Conservation (phyloP, 306 rosid genomes). For the apple (Malus domestica) region DNA sequence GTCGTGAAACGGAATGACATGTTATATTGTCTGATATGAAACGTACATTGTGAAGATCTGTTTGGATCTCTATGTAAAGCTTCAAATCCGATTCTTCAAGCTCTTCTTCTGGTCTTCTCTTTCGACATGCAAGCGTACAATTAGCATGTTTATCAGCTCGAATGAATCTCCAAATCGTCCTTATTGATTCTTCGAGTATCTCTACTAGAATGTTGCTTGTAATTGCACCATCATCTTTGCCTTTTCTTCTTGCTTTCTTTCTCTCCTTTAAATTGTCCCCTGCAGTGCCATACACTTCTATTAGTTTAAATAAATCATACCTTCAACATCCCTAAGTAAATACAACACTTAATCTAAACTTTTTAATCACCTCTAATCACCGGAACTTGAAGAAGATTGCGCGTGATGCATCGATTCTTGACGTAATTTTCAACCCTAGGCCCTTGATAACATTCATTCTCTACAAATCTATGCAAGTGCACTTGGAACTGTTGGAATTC, state of each 20-base stretch:
- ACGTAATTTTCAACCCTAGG: constrained; percentile 67
- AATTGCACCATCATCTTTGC: constrained; percentile 26
- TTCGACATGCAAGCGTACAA: constrained; percentile 16
- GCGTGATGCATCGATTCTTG: constrained; percentile 58
- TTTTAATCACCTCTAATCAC: constrained; percentile 49
- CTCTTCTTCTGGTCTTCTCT: constrained; percentile 22
- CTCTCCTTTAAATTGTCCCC: constrained; percentile 52
- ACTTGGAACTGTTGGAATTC: constrained; percentile 85
- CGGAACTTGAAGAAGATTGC: constrained; percentile 74
- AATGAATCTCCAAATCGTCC: constrained; percentile 74
- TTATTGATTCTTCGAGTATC: constrained; percentile 67
- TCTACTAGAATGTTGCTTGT: constrained; percentile 57
- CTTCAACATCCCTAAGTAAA: background rate
- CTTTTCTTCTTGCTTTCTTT: constrained; percentile 35
- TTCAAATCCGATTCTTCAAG: constrained; percentile 64
- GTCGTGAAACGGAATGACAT: too few relatives aligned
- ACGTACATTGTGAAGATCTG: constrained; percentile 61
- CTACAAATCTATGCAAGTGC: constrained; percentile 61
- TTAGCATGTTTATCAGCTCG: constrained; percentile 53
- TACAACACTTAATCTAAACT: background rate
- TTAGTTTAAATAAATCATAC: background rate
- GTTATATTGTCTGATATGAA: background rate
- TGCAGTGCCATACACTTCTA: constrained; percentile 21
- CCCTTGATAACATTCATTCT: constrained; percentile 76
- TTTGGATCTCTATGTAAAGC: constrained; percentile 41